Percentiles rank a stretch among this genome's conserved stretches.
These are phyloP conservation scores for Hanseniaspora thailandica DNA, from an alignment of 805 yeast genomes.

Conservation along the genomic window DNA sequence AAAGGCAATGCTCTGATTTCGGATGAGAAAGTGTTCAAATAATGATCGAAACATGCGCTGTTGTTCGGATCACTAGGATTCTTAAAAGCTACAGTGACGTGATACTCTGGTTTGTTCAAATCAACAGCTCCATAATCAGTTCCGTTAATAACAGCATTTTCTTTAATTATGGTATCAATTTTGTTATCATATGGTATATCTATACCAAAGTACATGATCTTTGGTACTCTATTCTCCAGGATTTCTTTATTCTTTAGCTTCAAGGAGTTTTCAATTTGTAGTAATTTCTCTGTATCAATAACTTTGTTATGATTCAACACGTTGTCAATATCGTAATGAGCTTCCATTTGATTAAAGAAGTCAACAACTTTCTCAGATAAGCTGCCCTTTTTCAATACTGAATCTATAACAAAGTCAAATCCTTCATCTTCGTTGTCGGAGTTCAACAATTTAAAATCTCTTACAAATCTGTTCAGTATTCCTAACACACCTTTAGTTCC, in stretches of 20 bases:
- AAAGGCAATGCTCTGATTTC: neutral
- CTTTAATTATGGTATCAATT: slow-evolving; percentile 47
- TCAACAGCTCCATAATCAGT: slow-evolving; percentile 23
- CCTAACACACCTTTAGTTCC: slow-evolving; percentile 41
- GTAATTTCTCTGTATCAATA: slow-evolving; percentile 31
- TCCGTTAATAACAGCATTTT: slow-evolving; percentile 51
- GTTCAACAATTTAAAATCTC: slow-evolving; percentile 54
- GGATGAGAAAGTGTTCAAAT: neutral
- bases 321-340: slow-evolving; percentile 33
- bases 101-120: slow-evolving; percentile 19
- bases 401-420: slow-evolving; percentile 24
- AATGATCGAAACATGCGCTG: neutral
- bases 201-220: slow-evolving; percentile 40
- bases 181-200: slow-evolving; percentile 19
- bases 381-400: slow-evolving; percentile 42
- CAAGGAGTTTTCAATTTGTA: slow-evolving; percentile 16
- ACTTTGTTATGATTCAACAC: slow-evolving; percentile 38
- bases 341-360: slow-evolving; percentile 36
- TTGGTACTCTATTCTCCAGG: slow-evolving; percentile 17
- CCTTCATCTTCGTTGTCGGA: slow-evolving; percentile 51
- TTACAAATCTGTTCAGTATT: slow-evolving; percentile 65
- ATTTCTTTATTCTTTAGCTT: slow-evolving; percentile 14
- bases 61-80: slow-evolving; percentile 2
- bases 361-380: slow-evolving; percentile 32
- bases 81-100: slow-evolving; percentile 24